phyloP scores from a whole-genome alignment of 1,284 basidiomycete species.

The Leccinum cinnamomeum region DNA sequence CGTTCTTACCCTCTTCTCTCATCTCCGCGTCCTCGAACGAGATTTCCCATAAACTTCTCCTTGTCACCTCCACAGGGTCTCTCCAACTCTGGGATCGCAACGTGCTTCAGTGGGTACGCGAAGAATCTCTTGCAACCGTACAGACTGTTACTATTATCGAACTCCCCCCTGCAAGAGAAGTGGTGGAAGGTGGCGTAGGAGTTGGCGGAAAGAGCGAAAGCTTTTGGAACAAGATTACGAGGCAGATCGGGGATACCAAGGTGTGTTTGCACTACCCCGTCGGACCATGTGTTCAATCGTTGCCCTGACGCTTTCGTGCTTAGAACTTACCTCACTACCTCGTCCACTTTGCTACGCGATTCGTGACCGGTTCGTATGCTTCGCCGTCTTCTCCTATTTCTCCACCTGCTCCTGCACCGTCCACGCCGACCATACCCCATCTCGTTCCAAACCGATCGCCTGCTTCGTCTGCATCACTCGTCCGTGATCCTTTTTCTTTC shows the following conservation, averaged over 20 bases:
- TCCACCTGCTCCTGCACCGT: conserved; percentile 23
- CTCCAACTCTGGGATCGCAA: conserved; percentile 76
- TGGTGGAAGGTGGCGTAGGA: conserved; percentile 7
- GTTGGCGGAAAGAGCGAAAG: conserved; percentile 39
- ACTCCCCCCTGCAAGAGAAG: conserved; percentile 58
- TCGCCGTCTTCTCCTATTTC: conserved; percentile 35
- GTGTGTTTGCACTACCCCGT: too few species aligned
- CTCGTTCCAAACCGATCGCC: conserved; percentile 17
- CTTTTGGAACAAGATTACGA: conserved; percentile 53
- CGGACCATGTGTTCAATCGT: background rate
- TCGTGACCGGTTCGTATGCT: conserved; percentile 69
- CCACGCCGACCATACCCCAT: conserved; percentile 37
- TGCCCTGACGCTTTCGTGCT: background rate
- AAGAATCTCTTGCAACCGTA: conserved; percentile 77
- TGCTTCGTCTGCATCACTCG: conserved; percentile 42
- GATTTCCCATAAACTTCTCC: conserved; percentile 45
- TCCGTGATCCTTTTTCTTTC: conserved; percentile 85
- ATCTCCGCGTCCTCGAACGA: conserved; percentile 28
- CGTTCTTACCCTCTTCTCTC: conserved; percentile 50
- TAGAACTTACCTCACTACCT: conserved; percentile 76
- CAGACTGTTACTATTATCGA: conserved; percentile 72
- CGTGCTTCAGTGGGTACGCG: conserved; percentile 72
- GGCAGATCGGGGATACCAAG: conserved; percentile 67
- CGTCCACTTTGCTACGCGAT: conserved; percentile 66
- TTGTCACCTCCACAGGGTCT: conserved; percentile 78